phyloP scores from a whole-genome alignment of 139 green algal genomes.

The Spirogloea muscicola region DNA sequence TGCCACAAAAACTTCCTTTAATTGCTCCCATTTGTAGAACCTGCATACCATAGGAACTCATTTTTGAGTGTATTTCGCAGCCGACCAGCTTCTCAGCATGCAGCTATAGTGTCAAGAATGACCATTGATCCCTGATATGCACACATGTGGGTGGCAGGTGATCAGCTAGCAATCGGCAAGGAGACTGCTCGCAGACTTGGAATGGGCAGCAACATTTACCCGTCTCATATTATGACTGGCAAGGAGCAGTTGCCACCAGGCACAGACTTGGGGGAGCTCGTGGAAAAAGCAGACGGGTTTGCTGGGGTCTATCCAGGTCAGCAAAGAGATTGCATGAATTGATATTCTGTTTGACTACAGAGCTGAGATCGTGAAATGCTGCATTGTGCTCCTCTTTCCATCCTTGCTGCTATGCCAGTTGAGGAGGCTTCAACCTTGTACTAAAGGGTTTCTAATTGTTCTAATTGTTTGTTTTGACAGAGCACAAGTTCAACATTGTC shows the following conservation, averaged over 20 bases:
- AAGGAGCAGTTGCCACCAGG: background rate
- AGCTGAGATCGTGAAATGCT: too few species aligned
- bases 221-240: slow-evolving; percentile 57
- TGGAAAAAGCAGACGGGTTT: slow-evolving; percentile 20
- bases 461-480: too few species aligned
- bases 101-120: background rate
- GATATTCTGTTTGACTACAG: too few species aligned
- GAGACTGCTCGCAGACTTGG: slow-evolving; percentile 75
- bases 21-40: background rate
- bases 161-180: slow-evolving; percentile 80
- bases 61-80: background rate
- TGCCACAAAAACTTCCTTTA: background rate
- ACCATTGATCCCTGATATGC: slow-evolving; percentile 1
- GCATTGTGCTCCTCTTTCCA: too few species aligned
- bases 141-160: slow-evolving; percentile 39
- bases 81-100: background rate
- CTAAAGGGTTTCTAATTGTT: too few species aligned
- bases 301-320: slow-evolving; percentile 15
- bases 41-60: background rate
- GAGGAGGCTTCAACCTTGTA: too few species aligned
- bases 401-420: too few species aligned
- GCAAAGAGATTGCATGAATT: too few species aligned
- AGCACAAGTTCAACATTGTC: slow-evolving; percentile 53
- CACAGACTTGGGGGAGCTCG: background rate
- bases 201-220: slow-evolving; percentile 74